These are phyloP conservation scores for Pyrenula massariospora DNA, from an alignment of 495 filamentous ascomycete genomes.

Conservation along the genomic window DNA sequence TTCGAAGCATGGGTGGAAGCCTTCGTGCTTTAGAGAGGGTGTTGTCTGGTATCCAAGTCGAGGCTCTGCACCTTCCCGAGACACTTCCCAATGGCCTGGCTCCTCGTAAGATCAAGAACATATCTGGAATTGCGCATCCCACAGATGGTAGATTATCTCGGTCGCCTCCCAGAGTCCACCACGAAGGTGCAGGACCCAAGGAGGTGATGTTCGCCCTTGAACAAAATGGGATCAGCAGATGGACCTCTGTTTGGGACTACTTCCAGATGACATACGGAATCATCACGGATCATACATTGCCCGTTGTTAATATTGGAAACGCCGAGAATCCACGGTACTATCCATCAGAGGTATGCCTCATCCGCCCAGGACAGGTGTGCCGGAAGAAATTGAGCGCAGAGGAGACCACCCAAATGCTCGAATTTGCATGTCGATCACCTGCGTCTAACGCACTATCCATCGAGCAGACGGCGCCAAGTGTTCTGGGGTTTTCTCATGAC, in stretches of 20 bases:
- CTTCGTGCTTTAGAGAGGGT: constrained; percentile 24
- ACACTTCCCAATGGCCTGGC: constrained; percentile 23
- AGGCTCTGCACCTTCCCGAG: constrained; percentile 21
- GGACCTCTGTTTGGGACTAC: neutral
- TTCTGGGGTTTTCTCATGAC: constrained; percentile 24
- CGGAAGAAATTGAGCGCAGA: constrained; percentile 31
- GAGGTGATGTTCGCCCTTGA: constrained; percentile 35
- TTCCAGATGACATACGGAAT: neutral
- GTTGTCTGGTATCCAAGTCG: constrained; percentile 32
- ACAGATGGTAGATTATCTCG: constrained; percentile 16
- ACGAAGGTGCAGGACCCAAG: constrained; percentile 25
- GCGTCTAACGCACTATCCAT: constrained; percentile 52
- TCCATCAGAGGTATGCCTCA: constrained; percentile 46
- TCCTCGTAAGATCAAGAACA: constrained; percentile 27
- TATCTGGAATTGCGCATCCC: constrained; percentile 30
- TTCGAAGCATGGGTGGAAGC: neutral
- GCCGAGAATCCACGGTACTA: constrained; percentile 40
- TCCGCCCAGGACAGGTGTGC: constrained; percentile 50
- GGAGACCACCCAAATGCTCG: constrained; percentile 50
- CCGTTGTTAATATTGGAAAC: constrained; percentile 59
- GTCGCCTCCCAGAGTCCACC: constrained; percentile 10
- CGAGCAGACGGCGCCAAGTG: constrained; percentile 29
- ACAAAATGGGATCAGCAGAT: constrained; percentile 4
- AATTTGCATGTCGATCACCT: constrained; percentile 51
- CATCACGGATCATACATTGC: constrained; percentile 12